Evolutionary conservation across 495 filamentous ascomycete species (phyloP).

Genomic region (Cenococcum geophilum): DNA sequence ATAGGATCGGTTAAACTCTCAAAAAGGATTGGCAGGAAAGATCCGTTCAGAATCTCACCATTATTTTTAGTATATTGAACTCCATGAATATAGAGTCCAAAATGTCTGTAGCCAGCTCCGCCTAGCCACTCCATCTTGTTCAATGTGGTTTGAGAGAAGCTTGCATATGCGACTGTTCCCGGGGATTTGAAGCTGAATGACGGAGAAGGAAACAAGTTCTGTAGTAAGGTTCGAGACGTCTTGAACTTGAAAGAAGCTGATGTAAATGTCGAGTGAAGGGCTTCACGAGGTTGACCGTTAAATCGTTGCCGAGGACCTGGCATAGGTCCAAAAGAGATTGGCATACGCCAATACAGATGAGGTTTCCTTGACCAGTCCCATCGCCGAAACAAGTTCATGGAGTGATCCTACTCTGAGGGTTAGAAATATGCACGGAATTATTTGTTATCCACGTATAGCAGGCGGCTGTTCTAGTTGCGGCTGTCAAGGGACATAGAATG

Average conservation of each 20-base stretch:
- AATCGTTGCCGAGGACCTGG: slow-evolving; percentile 47
- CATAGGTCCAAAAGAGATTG: slow-evolving; percentile 52
- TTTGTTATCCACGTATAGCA: too few relatives aligned
- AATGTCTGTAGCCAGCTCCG: slow-evolving; percentile 49
- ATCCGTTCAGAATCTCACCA: slow-evolving; percentile 44
- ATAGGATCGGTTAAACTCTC: slow-evolving; percentile 50
- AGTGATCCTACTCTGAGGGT: slow-evolving; percentile 39
- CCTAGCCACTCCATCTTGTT: slow-evolving; percentile 52
- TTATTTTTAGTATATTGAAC: slow-evolving; percentile 50
- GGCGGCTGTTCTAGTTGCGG: too few relatives aligned
- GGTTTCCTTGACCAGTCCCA: slow-evolving; percentile 42
- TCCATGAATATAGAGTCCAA: slow-evolving; percentile 54
- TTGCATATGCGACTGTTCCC: slow-evolving; percentile 47
- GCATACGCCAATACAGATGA: slow-evolving; percentile 47
- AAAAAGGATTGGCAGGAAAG: slow-evolving; percentile 51
- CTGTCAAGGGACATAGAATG: too few relatives aligned
- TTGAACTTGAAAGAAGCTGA: slow-evolving; percentile 53
- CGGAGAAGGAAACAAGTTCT: slow-evolving; percentile 47
- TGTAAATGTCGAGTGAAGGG: slow-evolving; percentile 42
- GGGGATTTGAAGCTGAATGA: slow-evolving; percentile 42
- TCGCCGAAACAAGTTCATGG: slow-evolving; percentile 46
- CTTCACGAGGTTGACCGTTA: slow-evolving; percentile 29
- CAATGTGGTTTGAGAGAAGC: slow-evolving; percentile 46
- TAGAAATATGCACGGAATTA: too few relatives aligned
- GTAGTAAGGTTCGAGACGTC: slow-evolving; percentile 52